Percentiles rank a stretch among this genome's conserved stretches.
These are phyloP conservation scores for Selaginella tamariscina DNA, from an alignment of 75 land plant species.

Conservation along the genomic window DNA sequence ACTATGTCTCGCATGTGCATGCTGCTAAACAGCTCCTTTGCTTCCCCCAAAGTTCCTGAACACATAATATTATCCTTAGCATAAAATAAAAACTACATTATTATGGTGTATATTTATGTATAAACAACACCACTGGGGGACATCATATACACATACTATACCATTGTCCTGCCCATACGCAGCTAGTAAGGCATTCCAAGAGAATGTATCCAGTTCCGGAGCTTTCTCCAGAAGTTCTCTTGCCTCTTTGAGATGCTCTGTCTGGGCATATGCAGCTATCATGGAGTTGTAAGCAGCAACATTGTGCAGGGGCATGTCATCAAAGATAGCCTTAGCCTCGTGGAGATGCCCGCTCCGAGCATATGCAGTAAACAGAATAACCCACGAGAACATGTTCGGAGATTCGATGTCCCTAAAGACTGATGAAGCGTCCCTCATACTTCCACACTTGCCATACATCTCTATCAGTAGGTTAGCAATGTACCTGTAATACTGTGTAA, in stretches of 20 bases:
- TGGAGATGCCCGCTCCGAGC: not conserved
- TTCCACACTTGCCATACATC: conserved; percentile 12
- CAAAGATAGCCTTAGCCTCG: not conserved
- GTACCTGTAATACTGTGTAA: not conserved
- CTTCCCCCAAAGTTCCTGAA: too few relatives aligned
- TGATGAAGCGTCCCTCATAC: not conserved
- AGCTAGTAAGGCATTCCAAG: conserved; percentile 5
- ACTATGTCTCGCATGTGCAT: not conserved
- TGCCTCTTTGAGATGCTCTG: not conserved
- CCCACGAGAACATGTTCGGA: conserved; percentile 3
- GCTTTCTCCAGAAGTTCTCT: not conserved
- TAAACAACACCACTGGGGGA: too few relatives aligned
- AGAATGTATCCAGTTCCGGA: not conserved
- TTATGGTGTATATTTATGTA: too few relatives aligned
- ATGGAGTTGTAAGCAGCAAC: not conserved
- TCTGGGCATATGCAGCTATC: conserved; percentile 1
- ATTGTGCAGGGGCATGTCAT: not conserved
- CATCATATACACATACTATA: too few relatives aligned
- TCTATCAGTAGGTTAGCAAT: not conserved
- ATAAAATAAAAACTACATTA: too few relatives aligned
- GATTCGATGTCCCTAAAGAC: not conserved
- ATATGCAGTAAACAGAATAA: not conserved
- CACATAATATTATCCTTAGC: too few relatives aligned
- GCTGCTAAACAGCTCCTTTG: not conserved
- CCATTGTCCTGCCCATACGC: not conserved